Evolutionary conservation across 768 basidiomycete species (phyloP), one percentile per base, ranked within the genome.

Genomic region (Phylloporus sp.): DNA sequence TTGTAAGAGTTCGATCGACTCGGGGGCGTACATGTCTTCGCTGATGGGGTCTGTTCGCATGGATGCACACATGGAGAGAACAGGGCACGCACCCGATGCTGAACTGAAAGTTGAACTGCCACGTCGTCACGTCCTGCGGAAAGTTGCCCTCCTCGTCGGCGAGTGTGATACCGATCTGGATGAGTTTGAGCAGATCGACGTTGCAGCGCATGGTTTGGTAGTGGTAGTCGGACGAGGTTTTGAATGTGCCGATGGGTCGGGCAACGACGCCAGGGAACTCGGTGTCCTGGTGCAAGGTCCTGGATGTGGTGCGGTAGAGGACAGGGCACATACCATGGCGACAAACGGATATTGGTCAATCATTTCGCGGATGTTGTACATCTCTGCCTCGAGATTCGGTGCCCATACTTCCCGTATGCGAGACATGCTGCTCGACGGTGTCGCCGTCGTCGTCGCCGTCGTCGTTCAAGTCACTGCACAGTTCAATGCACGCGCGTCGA

Each of bases 181-280:
- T 97, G 72, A 98, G 90, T 75, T 92, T 93, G 59, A 99, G 80
- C 44, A 98, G 76, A 78, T 99, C 97, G 63, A 98, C 97, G 71
- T 99, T 99, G 75, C 95, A 97, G 54, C 97, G 86, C 89, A 99
- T 95, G 2, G 97, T 99, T 71, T 99, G 97, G 71, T 97, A 99
- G 72, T 98, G 95, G 66, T 97, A 98, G 72, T 99, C 97, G 20
- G 93, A 93, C 11, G 93, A 92, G 0, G 94, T 95, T 70, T 92
- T 93, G 78, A 97, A 98, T 29, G 85, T 77, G 6, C 97, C 97
- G 62, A 99, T 95, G 3, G 97, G 97, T 18, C 97, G 82, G 4
- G 95, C 97, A 49, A 99, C 97, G 38, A 97, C 94, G 9, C 97
- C 97, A 29, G 97, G 97, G 70, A 98, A 98, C 68, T 99, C 97